Conservation (phyloP, 169 alveolate species). For the Babesia sp. region DNA sequence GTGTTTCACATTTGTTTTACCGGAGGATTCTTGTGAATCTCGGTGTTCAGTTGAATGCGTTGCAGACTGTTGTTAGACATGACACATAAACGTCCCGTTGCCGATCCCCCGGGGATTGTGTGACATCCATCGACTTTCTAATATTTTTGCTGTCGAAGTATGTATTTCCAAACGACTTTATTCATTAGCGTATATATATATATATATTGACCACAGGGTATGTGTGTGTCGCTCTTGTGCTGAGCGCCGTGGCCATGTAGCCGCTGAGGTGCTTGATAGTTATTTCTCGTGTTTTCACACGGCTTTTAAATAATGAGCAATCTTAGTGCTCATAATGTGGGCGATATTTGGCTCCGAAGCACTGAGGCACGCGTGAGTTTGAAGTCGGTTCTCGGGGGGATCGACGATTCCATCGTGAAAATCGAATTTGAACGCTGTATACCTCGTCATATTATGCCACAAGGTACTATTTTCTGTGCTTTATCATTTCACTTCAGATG, state of each 20-base stretch:
- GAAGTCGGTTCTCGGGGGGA: background rate
- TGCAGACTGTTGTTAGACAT: conserved; percentile 63
- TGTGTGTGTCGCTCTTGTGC: too few species aligned
- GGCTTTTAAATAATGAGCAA: background rate
- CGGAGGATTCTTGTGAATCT: background rate
- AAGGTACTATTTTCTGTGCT: conserved; percentile 1
- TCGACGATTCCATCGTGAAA: conserved; percentile 17
- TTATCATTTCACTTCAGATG: background rate
- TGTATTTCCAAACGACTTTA: too few species aligned
- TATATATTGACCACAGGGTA: too few species aligned
- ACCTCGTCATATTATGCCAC: conserved; percentile 14
- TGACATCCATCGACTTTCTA: too few species aligned
- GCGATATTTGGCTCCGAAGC: conserved; percentile 7
- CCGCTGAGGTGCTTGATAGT: too few species aligned
- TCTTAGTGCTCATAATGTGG: conserved; percentile 6
- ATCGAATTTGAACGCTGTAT: conserved; percentile 49
- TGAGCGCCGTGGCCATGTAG: too few species aligned
- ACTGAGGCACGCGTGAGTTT: conserved; percentile 3
- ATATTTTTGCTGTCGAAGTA: too few species aligned
- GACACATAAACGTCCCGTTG: too few species aligned
- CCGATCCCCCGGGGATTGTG: too few species aligned
- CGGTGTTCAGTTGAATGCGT: conserved; percentile 1
- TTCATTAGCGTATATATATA: too few species aligned
- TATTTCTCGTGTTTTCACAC: background rate
- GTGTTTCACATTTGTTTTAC: conserved; percentile 11